A percentile compares a stretch with the other conserved stretches of the same genome.
Evolutionary conservation across 2,329 filamentous ascomycete genomes (phyloP).

Genomic region (Curvularia eragrostidis): DNA sequence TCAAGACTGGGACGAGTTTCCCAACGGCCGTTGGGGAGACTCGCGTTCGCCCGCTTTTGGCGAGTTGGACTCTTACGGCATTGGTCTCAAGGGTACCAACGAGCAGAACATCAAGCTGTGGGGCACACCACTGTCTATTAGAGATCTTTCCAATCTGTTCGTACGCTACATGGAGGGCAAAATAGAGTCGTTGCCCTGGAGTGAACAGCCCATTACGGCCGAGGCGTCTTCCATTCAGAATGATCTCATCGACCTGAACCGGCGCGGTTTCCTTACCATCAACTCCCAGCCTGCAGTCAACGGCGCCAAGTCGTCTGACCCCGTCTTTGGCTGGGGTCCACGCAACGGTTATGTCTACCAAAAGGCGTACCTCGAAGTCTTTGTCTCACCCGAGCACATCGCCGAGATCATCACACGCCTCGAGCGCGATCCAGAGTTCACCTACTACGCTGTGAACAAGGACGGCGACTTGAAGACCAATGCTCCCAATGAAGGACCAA

Average conservation of each 20-base stretch:
- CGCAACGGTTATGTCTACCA: constrained; percentile 97
- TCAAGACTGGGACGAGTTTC: constrained; percentile 98
- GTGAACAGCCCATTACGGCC: constrained; percentile 81
- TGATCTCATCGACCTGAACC: constrained; percentile 81
- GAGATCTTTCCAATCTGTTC: constrained; percentile 83
- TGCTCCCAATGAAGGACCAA: constrained; percentile 82
- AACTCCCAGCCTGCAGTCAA: constrained; percentile 97
- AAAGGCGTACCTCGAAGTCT: constrained; percentile 93
- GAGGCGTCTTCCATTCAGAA: constrained; percentile 81
- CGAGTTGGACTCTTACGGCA: constrained; percentile 91
- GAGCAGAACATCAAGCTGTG: constrained; percentile 95
- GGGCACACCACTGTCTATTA: constrained; percentile 81
- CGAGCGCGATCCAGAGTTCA: constrained; percentile 78
- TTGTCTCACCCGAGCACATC: constrained; percentile 82
- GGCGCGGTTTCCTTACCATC: constrained; percentile 87
- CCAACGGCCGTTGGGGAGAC: constrained; percentile 98
- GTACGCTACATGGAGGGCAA: constrained; percentile 83
- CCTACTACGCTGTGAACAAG: constrained; percentile 93
- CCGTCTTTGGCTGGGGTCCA: constrained; percentile 92
- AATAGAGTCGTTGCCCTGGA: constrained; percentile 88
- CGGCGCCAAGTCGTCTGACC: constrained; percentile 84
- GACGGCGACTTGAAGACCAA: constrained; percentile 84
- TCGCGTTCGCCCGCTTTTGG: constrained; percentile 95
- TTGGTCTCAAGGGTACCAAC: constrained; percentile 92
- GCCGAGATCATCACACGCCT: constrained; percentile 79